Base-by-base conservation (phyloP, 2,329 filamentous ascomycete genomes). In the Fusarium transvaalense region DNA sequence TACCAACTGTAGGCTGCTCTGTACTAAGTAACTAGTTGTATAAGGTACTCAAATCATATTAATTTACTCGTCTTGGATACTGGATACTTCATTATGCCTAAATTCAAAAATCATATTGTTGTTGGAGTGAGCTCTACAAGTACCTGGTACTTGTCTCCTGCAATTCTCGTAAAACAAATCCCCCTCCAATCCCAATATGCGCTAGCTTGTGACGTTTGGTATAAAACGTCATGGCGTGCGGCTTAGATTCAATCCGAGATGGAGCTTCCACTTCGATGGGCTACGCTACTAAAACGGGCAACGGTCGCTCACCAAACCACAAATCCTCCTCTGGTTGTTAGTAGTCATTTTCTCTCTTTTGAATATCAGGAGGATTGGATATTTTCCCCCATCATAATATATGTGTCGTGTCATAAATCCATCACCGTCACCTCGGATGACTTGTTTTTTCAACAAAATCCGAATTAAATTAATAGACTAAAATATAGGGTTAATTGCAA, bases 161-260 rank as follows among this genome's bases (percentile, higher is more conserved):
- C 66, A 69, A 34, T 60, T 64, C 56, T 69, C 66, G 66, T 69
- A 69, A 69, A 70, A 67, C 66, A 62, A 53, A 35, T 31, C 29
- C n/a, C 41, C 53, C 19, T 39, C 35, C 37, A 32, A 56, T 56
- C 45, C 38, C 27, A 64, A 34, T 64, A 5, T 38, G 54, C 57
- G 23, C 48, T 69, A 69, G 58, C 48, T 54, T 51, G 21, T 54
- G 51, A 45, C 34, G 59, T 62, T 54, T 64, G 42, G 61, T 43
- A 37, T 46, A 66, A 61, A 64, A 70, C 66, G 66, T 70, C 66
- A 69, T 69, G 62, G 66, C 42, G 64, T 69, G 66, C 66, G 66
- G 66, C 66, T 69, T 56, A 66, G 62, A 53, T 69, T 59, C 54
- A 56, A 46, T 39, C 61, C 50, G 53, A 69, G 56, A 64, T 64